Evolutionary conservation across 1,284 basidiomycete species (phyloP), one percentile per base, ranked within the genome.

Genomic region (Malassezia globosa): DNA sequence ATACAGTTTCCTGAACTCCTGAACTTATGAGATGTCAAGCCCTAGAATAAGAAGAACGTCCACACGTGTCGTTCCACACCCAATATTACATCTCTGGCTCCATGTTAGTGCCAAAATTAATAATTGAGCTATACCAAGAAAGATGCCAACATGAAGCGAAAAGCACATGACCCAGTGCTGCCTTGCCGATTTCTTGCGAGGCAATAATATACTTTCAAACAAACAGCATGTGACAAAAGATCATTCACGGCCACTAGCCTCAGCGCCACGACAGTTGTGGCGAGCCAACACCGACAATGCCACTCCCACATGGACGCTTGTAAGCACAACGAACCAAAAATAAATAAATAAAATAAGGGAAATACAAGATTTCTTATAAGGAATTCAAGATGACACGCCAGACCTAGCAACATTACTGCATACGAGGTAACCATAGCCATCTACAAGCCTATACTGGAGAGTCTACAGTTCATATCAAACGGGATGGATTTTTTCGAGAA

Each of bases 71-170:
- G 49, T 52, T 8, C 54, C 26, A 62, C 64, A 66, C n/a, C 64
- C 64, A 5, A 59, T 51, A 3, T 61, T 51, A 7, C 51, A 46
- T 2, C 60, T 62, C 41, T 66, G 64, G 38, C 61, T 64, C 42
- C 56, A 64, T 5, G 57, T 43, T 35, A 61, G 56, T 46, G 61
- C 62, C 56, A 66, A 55, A 3, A 66, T 53, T 1, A 64, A 36
- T 13, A 66, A 46, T 3, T 57, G 58, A 1, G 42, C 24, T 3
- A 64, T 55, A 33, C 58, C 64, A 1, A 56, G 54, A 16, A 64
- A 8, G 1, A 50, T 58, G 19, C 62, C 62, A 31, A 58, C 37
- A 8, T 18, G n/a, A 5, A 46, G 40, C 11, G 46, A 37, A 14
- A 13, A n/a, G n/a, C n/a, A n/a, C n/a, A n/a, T n/a, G n/a, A n/a